Evolutionary conservation across 2,329 filamentous ascomycete genomes (phyloP), one percentile per base, ranked within the genome.

Genomic region (Aspergillus oerlinghausenensis): DNA sequence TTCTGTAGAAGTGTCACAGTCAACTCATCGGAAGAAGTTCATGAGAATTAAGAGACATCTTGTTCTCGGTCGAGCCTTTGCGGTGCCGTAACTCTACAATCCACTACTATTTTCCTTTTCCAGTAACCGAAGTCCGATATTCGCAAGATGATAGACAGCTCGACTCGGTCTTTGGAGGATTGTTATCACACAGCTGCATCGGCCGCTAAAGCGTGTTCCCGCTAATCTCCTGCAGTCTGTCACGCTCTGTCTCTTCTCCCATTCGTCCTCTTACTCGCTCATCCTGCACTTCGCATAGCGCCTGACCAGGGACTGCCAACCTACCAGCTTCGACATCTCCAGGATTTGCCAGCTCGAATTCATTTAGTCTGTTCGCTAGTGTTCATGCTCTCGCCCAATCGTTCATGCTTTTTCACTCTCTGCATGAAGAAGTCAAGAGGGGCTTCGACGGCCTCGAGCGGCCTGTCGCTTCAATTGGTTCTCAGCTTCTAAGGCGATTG

Each of bases 161-260:
- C 32, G 3, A 6, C 32, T 38, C 32, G 7, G 32, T 7, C 14
- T 38, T 35, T 17, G 17, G 52, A 57, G 54, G 26, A 51, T 38
- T 28, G 35, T n/a, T 49, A 29, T 53, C 50, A 48, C 40, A 51
- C 54, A 56, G 49, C 49, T 53, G 45, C 35, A 54, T 61, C 57
- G 55, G 61, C 59, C 54, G 56, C 63, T 64, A 62, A 57, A 57
- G 56, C 51, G 55, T 49, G 53, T 52, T 62, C 60, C 63, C 60
- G 59, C 55, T 55, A 64, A 60, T 59, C 58, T 56, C 55, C 56
- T 64, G 63, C 58, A 58, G 56, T 28, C 55, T 45, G 50, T 57
- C 57, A 54, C 55, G 11, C 25, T 51, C 40, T 19, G 50, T 53
- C n/a, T 45, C 29, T 4, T 32, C 32, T 52, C 54, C 53, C 25